Evolutionary conservation across 2,329 filamentous ascomycete genomes (phyloP), one percentile per base, ranked within the genome.

Genomic region (Daldinia sp.): DNA sequence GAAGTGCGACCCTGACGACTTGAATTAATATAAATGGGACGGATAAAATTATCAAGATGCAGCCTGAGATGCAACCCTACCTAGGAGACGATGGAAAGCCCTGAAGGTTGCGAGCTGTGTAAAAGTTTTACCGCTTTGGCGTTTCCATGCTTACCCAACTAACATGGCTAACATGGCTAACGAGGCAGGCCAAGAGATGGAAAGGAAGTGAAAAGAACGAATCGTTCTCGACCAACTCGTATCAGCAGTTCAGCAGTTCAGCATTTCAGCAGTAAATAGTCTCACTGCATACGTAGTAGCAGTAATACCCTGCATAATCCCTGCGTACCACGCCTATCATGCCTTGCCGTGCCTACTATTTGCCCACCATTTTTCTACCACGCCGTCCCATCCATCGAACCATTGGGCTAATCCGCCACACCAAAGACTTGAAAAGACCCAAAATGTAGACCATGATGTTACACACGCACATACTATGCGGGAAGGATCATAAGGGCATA

Each of bases 21-120:
- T 17, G 39, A 32, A 45, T 25, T 23, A 63, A 66, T 64, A 58
- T 63, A 66, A 19, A 61, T 52, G 57, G 58, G 61, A 64, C 61
- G 30, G 25, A 29, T 25, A 35, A 10, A 61, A 58, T 48, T 61
- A 64, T 55, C 43, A 39, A 55, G 21, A 48, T 64, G 64, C 60
- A 63, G 27, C 30, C 41, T 66, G 43, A 49, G n/a, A n/a, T n/a
- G n/a, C n/a, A n/a, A n/a, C n/a, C n/a, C n/a, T n/a, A n/a, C n/a
- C n/a, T n/a, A n/a, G n/a, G n/a, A n/a, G n/a, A n/a, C n/a, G n/a
- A n/a, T n/a, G n/a, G n/a, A n/a, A n/a, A n/a, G n/a, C n/a, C n/a
- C n/a, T n/a, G n/a, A n/a, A n/a, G 57, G 64, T 64, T 64, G 39
- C 50, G 27, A 61, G 64, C 49, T 64, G 61, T 41, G 43, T 11